Base-by-base conservation (phyloP, 202 grass and related monocot genomes). In the Digitaria exilis region DNA sequence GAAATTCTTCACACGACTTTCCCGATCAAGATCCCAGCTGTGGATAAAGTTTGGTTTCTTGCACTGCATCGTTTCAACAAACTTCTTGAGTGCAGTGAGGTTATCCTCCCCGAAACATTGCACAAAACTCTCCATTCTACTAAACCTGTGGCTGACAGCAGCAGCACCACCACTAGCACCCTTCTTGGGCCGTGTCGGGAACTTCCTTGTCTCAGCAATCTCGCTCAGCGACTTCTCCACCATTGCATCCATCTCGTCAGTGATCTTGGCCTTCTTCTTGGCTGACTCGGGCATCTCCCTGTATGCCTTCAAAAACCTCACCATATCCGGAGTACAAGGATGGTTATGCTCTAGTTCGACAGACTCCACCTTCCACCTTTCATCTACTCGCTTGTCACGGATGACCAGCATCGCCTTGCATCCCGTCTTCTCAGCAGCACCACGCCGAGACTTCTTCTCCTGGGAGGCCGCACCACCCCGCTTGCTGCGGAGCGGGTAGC, bases 1-100 rank as follows among this genome's bases (percentile, higher is more conserved):
- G 60, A 95, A 88, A 60, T 93, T 90, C 79, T 85, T 94, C 62
- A 91, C 54, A 7, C 80, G 84, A 59, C 86, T 86, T 72, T 93
- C 92, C 28, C 65, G 78, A 77, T 97, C 92, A 82, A 97, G 84
- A 84, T 95, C 90, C 92, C 92, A 93, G 67, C 83, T 89, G 48
- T 95, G 84, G 48, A 93, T 90, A 37, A 97, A 97, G 73, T 93
- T 90, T 42, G 90, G 88, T 69, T 94, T 93, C 81, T 89, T 93
- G 29, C 48, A 43, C 67, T 97, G 95, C 86, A 92, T 91, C 3
- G 12, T 78, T 49, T 88, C 89, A 56, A 97, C 82, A 51, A 93
- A 97, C 69, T 90, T 94, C 65, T 86, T 85, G 42, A 97, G 68
- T 31, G 90, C 87, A 58, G 61, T 77, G 13, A 93, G 77, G 69